Conservation (phyloP, 192 early-diverging fungal genomes). For the Coemansia sp. region DNA sequence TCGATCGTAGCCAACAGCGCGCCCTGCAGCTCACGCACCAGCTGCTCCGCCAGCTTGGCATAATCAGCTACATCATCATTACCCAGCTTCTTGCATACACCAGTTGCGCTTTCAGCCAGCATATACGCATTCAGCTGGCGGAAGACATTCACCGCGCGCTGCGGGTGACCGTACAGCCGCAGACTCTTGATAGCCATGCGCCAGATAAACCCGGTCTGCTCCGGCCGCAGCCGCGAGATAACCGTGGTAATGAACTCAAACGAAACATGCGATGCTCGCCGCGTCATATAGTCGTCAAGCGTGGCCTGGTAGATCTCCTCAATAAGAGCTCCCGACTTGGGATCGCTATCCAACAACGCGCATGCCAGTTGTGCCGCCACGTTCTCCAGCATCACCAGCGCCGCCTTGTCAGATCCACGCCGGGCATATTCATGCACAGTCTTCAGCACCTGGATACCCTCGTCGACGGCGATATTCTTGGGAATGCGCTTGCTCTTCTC, state of each 20-base stretch:
- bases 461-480: conserved; percentile 49
- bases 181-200: conserved; percentile 56
- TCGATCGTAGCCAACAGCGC: conserved; percentile 19
- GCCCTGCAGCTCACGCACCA: conserved; percentile 11
- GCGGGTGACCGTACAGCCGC: conserved; percentile 50
- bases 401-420: conserved; percentile 54
- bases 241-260: conserved; percentile 59
- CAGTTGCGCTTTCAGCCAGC: conserved; percentile 16
- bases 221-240: conserved; percentile 9
- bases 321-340: conserved; percentile 26
- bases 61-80: conserved; percentile 4
- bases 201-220: conserved; percentile 58
- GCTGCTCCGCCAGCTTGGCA: not conserved
- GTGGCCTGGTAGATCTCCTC: conserved; percentile 55
- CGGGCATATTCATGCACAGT: conserved; percentile 72
- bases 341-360: conserved; percentile 50
- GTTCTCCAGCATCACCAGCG: conserved; percentile 53
- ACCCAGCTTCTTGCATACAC: conserved; percentile 2
- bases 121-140: conserved; percentile 62
- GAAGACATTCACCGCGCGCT: conserved; percentile 57
- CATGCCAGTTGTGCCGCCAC: conserved; percentile 59
- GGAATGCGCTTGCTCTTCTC: conserved; percentile 66
- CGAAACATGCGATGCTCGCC: conserved; percentile 66
- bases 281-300: conserved; percentile 70
- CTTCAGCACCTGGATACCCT: conserved; percentile 57